A percentile compares a stretch with the other conserved stretches of the same genome.
phyloP scores from a whole-genome alignment of 1,139 yeast species.

The Taphrina communis region DNA sequence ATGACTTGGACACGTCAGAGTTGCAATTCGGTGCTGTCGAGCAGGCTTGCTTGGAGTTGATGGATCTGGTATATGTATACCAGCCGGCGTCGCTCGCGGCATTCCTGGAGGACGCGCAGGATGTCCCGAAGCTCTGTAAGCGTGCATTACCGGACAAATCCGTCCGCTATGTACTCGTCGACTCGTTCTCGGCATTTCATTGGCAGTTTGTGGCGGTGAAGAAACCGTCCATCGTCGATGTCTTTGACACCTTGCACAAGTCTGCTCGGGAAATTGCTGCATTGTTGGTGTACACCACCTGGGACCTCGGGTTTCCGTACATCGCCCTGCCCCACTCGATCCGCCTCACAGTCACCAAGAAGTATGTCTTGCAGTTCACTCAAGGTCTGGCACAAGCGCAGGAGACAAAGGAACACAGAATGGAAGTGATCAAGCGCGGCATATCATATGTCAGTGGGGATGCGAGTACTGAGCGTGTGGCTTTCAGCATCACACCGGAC shows the following conservation, averaged over 20 bases:
- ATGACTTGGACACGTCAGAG: not conserved
- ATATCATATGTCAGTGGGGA: constrained; percentile 22
- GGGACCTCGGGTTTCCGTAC: constrained; percentile 36
- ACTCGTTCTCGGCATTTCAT: constrained; percentile 37
- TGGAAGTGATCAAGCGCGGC: constrained; percentile 24
- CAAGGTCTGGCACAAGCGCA: constrained; percentile 35
- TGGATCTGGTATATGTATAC: constrained; percentile 27
- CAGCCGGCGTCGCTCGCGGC: constrained; percentile 37
- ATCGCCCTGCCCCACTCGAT: constrained; percentile 16
- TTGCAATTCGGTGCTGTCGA: not conserved
- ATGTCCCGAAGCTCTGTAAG: constrained; percentile 16
- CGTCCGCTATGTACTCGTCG: constrained; percentile 36
- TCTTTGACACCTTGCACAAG: constrained; percentile 5
- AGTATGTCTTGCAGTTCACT: constrained; percentile 36
- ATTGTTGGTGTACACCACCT: constrained; percentile 23
- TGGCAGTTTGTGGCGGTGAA: constrained; percentile 35
- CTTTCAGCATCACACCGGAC: constrained; percentile 9
- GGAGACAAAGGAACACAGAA: constrained; percentile 23
- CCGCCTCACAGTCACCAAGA: constrained; percentile 23
- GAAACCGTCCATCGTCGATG: constrained; percentile 5
- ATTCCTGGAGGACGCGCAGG: constrained; percentile 25
- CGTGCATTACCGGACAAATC: constrained; percentile 10
- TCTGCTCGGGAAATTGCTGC: constrained; percentile 13
- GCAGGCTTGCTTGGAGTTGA: constrained; percentile 8
- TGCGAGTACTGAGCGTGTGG: not conserved